phyloP scores from a whole-genome alignment of 495 filamentous ascomycete species.

The Pseudomonodictys pantanalensis region DNA sequence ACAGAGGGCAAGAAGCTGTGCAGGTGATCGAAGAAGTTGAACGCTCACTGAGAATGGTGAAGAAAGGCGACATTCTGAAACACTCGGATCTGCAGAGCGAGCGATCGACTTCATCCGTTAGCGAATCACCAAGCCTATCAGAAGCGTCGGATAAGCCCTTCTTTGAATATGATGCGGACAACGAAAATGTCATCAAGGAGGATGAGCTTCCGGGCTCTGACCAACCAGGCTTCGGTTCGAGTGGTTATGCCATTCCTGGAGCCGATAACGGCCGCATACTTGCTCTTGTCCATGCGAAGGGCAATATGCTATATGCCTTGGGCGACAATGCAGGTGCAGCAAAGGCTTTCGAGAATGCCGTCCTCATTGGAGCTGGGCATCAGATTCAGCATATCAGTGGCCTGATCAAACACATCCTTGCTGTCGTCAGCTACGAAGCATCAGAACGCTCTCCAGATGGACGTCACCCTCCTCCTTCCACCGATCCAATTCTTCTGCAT shows the following conservation, averaged over 20 bases:
- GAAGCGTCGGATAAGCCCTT: conserved; percentile 54
- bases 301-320: conserved; percentile 93
- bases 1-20: conserved; percentile 81
- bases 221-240: conserved; percentile 68
- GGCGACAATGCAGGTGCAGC: conserved; percentile 83
- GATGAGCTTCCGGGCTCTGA: conserved; percentile 36
- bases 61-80: conserved; percentile 50
- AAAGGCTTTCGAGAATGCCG: conserved; percentile 90
- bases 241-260: conserved; percentile 81
- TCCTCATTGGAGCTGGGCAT: conserved; percentile 79
- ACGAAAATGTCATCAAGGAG: conserved; percentile 35
- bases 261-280: conserved; percentile 93
- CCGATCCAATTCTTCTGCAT: conserved; percentile 71
- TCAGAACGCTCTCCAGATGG: conserved; percentile 24
- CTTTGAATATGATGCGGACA: conserved; percentile 59
- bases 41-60: conserved; percentile 58
- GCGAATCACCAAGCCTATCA: conserved; percentile 50
- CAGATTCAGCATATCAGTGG: conserved; percentile 69
- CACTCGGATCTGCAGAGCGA: conserved; percentile 56
- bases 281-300: conserved; percentile 90
- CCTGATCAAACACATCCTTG: conserved; percentile 77
- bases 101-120: conserved; percentile 52
- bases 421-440: conserved; percentile 57
- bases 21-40: conserved; percentile 90
- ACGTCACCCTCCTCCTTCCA: conserved; percentile 33